Base-by-base conservation (phyloP, 2,329 filamentous ascomycete species). In the Phaeosphaeria sp. region DNA sequence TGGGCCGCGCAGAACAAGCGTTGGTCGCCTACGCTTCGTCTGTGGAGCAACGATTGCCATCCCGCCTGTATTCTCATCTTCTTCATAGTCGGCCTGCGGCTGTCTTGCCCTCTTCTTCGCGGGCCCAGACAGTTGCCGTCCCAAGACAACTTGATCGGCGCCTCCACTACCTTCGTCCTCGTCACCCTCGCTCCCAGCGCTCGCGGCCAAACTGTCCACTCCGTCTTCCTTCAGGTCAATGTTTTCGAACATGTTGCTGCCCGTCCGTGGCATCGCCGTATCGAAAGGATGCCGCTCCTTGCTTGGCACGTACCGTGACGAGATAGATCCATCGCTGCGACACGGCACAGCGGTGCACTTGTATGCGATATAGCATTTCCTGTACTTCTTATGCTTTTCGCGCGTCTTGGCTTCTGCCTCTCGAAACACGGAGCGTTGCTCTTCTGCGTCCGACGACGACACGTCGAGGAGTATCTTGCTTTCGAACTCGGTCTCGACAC, bases 191-290 rank as follows among this genome's bases (percentile, higher is more conserved):
- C 25, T 27, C 9, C 25, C 25, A 9, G 9, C 25, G 25, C 5
- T 9, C 4, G 25, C 25, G 5, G 25, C 4, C 4, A 27, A 27
- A 5, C 25, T 11, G 13, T 3, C 13, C 30, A 36, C 30, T 36
- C 30, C 30, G 3, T 36, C 30, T 13, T 36, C 11, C 6, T 15
- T 13, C 30, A 13, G 9, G 13, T 60, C 55, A 13, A 65, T 44
- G 9, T 61, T 60, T 27, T 64, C 59, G 30, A 63, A 65, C 58
- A 66, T 62, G 17, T 62, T 63, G 17, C 43, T 43, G 1, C 65
- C 61, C 1, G 52, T 58, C 15, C 55, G 59, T 3, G 65, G 63
- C 21, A 54, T 7, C 1, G 59, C 25, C 2, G 42, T 57, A 27
- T 64, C 63, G 27, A 56, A 63, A 0, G 49, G 39, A 50, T 67